Evolutionary conservation across 306 rosid genomes (phyloP), one percentile per base, ranked within the genome.

Genomic region (Quercus mongolica): DNA sequence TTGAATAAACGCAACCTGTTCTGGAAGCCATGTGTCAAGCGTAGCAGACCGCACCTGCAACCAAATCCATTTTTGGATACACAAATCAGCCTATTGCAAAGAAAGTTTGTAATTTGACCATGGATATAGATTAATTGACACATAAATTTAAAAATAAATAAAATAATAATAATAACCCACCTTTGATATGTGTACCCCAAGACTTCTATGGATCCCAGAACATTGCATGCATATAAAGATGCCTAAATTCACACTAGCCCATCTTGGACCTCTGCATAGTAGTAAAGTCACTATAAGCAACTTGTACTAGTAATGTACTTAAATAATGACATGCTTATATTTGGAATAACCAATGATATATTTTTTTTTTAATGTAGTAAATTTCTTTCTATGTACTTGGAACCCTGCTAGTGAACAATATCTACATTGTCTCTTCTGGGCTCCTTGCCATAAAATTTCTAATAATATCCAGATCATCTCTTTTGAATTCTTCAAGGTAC

Each of bases 211-310:
- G 76, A 96, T 90, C 80, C 99, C 99, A 21, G 99, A 96, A 80
- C 99, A 96, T 64, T 96, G 98, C 99, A 96, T 96, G 85, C 99
- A 96, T 79, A 96, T 84, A 87, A 96, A 96, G 88, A 96, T 96
- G 81, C 99, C 99, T 83, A 96, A 90, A 80, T 96, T 96, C 79
- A 96, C 99, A 31, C 99, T 96, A 75, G 99, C 99, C 99, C 99
- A 96, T 93, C 99, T 89, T 58, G 99, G 99, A 75, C 94, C 99
- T 88, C 99, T 96, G 92, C 85, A 84, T 72, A 74, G 75, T 78
- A 87, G 75, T 76, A 41, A 78, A 76, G 80, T 69, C 76, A 76
- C 15, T n/a, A 74, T 25, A 59, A 58, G 68, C 58, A 82, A 77
- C 73, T 79, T 55, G 51, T 78, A 4, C 20, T 8, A n/a, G 77